Conservation (phyloP, 768 basidiomycete species). For the Neoboletus brunneissimus region DNA sequence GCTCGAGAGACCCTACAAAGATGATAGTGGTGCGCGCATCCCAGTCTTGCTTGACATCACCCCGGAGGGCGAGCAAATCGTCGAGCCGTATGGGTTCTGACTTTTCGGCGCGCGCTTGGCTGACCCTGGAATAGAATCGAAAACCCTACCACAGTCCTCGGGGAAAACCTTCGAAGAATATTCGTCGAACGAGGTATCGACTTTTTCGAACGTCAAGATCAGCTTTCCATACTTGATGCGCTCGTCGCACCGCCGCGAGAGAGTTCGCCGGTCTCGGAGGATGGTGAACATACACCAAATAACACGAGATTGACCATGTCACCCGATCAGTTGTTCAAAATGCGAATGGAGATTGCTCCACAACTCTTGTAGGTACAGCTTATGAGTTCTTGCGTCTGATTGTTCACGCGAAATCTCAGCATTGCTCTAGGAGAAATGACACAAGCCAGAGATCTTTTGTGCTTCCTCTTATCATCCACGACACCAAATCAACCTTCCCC, state of each 20-base stretch:
- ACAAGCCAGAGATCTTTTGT: conserved; percentile 68
- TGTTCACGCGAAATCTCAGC: conserved; percentile 38
- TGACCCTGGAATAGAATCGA: conserved; percentile 43
- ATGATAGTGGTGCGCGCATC: conserved; percentile 64
- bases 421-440: conserved; percentile 78
- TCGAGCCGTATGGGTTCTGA: conserved; percentile 59
- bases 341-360: conserved; percentile 69
- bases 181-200: conserved; percentile 72
- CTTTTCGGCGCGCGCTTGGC: conserved; percentile 6
- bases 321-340: conserved; percentile 65
- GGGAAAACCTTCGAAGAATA: conserved; percentile 63
- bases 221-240: conserved; percentile 17
- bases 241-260: conserved; percentile 28
- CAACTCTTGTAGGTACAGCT: conserved; percentile 63
- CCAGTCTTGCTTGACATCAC: conserved; percentile 67
- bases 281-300: conserved; percentile 31
- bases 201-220: conserved; percentile 61
- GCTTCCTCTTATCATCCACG: conserved; percentile 49
- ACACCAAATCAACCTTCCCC: conserved; percentile 35
- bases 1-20: conserved; percentile 78
- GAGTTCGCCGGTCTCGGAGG: conserved; percentile 25
- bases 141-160: conserved; percentile 56
- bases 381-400: background rate
- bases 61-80: conserved; percentile 62
- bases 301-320: conserved; percentile 52